A percentile compares a stretch with the other conserved stretches of the same genome.
These are phyloP conservation scores for Boeremia lycopersici DNA, from an alignment of 2,329 filamentous ascomycete genomes.

Conservation along the genomic window DNA sequence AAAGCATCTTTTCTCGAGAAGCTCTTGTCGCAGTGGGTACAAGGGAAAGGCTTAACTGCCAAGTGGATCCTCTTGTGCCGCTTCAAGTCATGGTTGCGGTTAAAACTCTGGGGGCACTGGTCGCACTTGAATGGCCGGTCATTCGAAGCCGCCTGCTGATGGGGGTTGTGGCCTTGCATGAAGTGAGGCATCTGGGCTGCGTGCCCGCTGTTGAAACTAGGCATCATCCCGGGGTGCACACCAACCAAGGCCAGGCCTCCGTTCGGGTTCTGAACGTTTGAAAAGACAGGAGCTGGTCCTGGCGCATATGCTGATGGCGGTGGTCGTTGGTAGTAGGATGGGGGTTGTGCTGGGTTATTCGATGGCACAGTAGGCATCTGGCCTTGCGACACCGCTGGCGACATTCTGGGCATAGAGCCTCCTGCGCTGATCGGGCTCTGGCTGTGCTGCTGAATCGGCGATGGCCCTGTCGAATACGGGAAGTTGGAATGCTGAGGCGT, in stretches of 20 bases:
- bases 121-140: conserved; percentile 96
- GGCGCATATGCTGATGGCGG: conserved; percentile 55
- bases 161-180: conserved; percentile 59
- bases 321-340: conserved; percentile 55
- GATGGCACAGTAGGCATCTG: conserved; percentile 53
- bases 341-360: conserved; percentile 55
- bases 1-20: conserved; percentile 96
- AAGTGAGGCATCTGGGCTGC: conserved; percentile 68
- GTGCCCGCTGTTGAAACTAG: conserved; percentile 66
- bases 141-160: conserved; percentile 61
- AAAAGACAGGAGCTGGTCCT: conserved; percentile 69
- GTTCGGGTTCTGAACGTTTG: conserved; percentile 77
- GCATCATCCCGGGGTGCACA: conserved; percentile 62
- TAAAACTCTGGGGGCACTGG: conserved; percentile 90
- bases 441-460: conserved; percentile 52
- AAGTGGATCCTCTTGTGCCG: conserved; percentile 94
- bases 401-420: conserved; percentile 57
- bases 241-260: conserved; percentile 74
- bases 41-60: conserved; percentile 94
- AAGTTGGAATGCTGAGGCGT: conserved; percentile 57
- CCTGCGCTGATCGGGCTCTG: conserved; percentile 55
- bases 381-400: conserved; percentile 55
- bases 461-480: conserved; percentile 56
- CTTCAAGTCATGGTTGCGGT: conserved; percentile 94
- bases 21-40: conserved; percentile 89